Evolutionary conservation across 805 yeast species (phyloP), one percentile per base, ranked within the genome.

Genomic region (Yarrowia yakushimensis): DNA sequence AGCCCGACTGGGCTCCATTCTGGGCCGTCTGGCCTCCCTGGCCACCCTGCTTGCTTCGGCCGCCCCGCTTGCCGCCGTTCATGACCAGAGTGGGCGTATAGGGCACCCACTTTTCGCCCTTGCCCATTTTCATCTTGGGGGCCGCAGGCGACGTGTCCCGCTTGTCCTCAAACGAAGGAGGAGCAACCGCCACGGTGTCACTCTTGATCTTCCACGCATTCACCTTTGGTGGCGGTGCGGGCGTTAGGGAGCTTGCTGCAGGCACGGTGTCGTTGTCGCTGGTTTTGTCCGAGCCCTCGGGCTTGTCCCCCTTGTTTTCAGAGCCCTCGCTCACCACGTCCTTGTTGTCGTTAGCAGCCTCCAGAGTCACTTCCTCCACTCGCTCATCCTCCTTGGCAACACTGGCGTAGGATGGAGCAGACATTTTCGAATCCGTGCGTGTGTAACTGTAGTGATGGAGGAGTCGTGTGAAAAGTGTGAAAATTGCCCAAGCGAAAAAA

Each of bases 71-170:
- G 37, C 37, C 48, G 41, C 48, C 65, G 20, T 80, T 76, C 41
- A 81, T 76, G 27, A 79, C 80, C 52, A 81, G 82, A 42, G 82
- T 74, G 27, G 84, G 88, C 67, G 83, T 80, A 71, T 81, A 83
- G n/a, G 90, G 90, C 39, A 85, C 81, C 89, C 90, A 85, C 71
- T 86, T 87, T 68, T 83, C 87, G 54, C 34, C 33, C 69, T 82
- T 84, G 63, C 85, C 84, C 45, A 28, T 36, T 36, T 64, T 63
- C 64, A 63, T 27, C 20, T 41, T 34, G 43, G 64, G 54, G 12
- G 43, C 60, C 22, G 39, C 17, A 20, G 60, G 66, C 12, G 30
- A 48, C 36, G 34, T 28, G 13, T 60, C 59, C 2, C 36, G 48
- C 28, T 36, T 22, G 33, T 39, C 60, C 33, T 64, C 67, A 22